A percentile compares a stretch with the other conserved stretches of the same genome.
These are phyloP conservation scores for Aspergillus ibericus DNA, from an alignment of 2,329 filamentous ascomycete genomes.

Conservation along the genomic window DNA sequence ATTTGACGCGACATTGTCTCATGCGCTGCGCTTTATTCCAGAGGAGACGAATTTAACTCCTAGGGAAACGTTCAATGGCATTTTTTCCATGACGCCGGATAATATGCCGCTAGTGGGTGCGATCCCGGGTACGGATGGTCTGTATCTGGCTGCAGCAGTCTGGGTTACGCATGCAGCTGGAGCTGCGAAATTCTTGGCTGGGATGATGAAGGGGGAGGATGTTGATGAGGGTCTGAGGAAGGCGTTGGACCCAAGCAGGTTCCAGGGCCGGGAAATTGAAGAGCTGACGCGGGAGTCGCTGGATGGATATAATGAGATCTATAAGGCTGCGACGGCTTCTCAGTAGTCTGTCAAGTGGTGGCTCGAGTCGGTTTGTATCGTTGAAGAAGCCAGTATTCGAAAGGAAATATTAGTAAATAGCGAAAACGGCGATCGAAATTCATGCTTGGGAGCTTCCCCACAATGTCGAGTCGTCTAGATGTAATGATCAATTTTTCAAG, in stretches of 20 bases:
- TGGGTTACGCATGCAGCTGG: constrained; percentile 41
- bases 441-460: no score
- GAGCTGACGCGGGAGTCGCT: constrained; percentile 25
- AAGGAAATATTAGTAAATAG: no score
- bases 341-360: no score
- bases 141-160: constrained; percentile 36
- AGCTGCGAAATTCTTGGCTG: constrained; percentile 25
- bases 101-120: constrained; percentile 35
- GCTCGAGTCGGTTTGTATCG: no score
- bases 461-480: no score
- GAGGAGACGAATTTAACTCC: constrained; percentile 14
- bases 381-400: no score
- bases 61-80: constrained; percentile 31
- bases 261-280: constrained; percentile 20
- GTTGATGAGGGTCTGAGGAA: constrained; percentile 19
- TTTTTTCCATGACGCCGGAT: constrained; percentile 39
- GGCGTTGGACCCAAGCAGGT: constrained; percentile 27
- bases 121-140: constrained; percentile 22
- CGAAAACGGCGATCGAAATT: no score
- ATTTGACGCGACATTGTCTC: constrained; percentile 23
- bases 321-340: constrained; percentile 17
- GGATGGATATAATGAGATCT: constrained; percentile 34
- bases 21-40: constrained; percentile 21
- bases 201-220: constrained; percentile 14
- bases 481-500: no score